A percentile compares a stretch with the other conserved stretches of the same genome.
phyloP scores from a whole-genome alignment of 2,329 filamentous ascomycete genomes.

The Dothidotthia symphoricarpi region DNA sequence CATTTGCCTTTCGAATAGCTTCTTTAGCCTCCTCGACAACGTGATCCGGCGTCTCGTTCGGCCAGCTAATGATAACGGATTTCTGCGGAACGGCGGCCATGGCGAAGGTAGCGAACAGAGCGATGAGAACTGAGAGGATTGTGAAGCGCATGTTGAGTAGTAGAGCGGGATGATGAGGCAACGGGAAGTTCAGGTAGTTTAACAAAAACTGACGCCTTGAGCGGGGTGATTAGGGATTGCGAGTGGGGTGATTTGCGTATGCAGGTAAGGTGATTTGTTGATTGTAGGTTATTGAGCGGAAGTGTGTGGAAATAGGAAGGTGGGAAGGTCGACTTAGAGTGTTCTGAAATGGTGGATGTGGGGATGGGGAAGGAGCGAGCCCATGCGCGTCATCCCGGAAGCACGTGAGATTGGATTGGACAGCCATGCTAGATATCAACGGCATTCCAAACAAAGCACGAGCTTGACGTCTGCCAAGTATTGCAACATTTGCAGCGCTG shows the following conservation, averaged over 20 bases:
- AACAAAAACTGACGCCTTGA: not conserved
- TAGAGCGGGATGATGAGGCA: not conserved
- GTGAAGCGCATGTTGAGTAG: slow-evolving; percentile 62
- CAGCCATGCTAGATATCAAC: no score
- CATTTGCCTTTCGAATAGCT: slow-evolving; percentile 62
- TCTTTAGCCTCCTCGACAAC: slow-evolving; percentile 71
- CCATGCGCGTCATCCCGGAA: no score
- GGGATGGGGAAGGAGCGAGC: no score
- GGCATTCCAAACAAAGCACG: no score
- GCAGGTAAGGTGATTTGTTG: not conserved
- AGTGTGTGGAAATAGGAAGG: slow-evolving; percentile 5
- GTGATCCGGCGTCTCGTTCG: slow-evolving; percentile 64
- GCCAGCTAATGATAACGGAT: slow-evolving; percentile 76
- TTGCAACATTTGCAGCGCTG: no score
- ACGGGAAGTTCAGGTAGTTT: not conserved
- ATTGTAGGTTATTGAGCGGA: not conserved
- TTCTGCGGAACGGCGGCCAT: slow-evolving; percentile 63
- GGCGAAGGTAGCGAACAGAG: slow-evolving; percentile 59
- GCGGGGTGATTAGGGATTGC: not conserved
- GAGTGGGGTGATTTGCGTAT: not conserved
- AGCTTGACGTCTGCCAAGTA: no score
- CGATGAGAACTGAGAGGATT: slow-evolving; percentile 57
- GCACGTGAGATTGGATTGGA: no score
- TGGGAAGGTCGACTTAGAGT: not conserved
- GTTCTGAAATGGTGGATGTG: no score